Conservation (phyloP, 148 eudicot species). For the Polygonum aviculare region DNA sequence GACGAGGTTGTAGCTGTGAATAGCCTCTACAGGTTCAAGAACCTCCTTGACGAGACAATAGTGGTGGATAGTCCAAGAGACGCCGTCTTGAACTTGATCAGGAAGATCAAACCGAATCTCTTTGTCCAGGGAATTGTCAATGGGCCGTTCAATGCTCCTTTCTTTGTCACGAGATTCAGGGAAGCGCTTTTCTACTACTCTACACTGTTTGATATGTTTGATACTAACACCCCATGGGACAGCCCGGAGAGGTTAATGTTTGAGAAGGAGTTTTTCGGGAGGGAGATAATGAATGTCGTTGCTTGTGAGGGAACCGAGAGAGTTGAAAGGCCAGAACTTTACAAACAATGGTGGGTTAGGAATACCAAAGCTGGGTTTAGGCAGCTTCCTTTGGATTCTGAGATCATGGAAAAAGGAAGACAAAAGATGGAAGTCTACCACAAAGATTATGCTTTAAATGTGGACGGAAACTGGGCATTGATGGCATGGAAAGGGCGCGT, state of each 20-base stretch:
- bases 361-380: slow-evolving; percentile 42
- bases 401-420: slow-evolving; percentile 23
- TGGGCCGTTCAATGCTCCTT: slow-evolving; percentile 15
- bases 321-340: slow-evolving; percentile 37
- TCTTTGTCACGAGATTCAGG: slow-evolving; percentile 16
- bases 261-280: slow-evolving; percentile 50
- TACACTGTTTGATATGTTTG: slow-evolving; percentile 55
- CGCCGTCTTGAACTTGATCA: slow-evolving; percentile 12
- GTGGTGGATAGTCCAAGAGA: slow-evolving; percentile 11
- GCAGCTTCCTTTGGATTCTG: slow-evolving; percentile 25
- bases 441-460: slow-evolving; percentile 46
- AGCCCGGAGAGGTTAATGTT: slow-evolving; percentile 34
- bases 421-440: slow-evolving; percentile 35
- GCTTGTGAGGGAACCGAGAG: slow-evolving; percentile 43
- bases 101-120: slow-evolving; percentile 8
- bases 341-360: slow-evolving; percentile 38
- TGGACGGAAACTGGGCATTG: slow-evolving; percentile 48
- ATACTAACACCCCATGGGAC: slow-evolving; percentile 38
- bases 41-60: slow-evolving; percentile 14
- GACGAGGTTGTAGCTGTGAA: slow-evolving; percentile 16
- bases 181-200: slow-evolving; percentile 47
- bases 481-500: slow-evolving; percentile 77
- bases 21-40: slow-evolving; percentile 7
- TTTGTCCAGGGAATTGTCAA: slow-evolving; percentile 15
- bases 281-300: slow-evolving; percentile 34